Percentiles rank a stretch among this genome's conserved stretches.
Evolutionary conservation across 2,329 filamentous ascomycete genomes (phyloP).

Genomic region (Fusarium sp.): DNA sequence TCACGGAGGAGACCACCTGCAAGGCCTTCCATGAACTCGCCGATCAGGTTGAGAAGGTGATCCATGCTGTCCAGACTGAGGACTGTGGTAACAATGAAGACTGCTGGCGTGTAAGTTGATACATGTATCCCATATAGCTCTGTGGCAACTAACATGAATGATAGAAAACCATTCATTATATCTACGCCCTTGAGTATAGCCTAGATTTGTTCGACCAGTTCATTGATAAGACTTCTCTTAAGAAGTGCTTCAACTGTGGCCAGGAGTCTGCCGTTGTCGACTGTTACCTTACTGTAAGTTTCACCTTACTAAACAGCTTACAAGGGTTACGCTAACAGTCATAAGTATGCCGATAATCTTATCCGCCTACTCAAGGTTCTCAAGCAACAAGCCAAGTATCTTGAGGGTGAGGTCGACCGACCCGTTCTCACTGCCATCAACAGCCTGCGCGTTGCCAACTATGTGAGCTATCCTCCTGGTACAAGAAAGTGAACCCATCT

Average conservation of each 20-base stretch:
- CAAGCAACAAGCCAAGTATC: slow-evolving; percentile 39
- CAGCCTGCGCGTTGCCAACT: slow-evolving; percentile 46
- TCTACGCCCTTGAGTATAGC: slow-evolving; percentile 45
- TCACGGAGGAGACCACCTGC: slow-evolving; percentile 40
- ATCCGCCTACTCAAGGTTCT: slow-evolving; percentile 42
- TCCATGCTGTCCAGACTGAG: slow-evolving; percentile 29
- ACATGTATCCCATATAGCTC: no score
- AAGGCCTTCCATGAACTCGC: slow-evolving; percentile 40
- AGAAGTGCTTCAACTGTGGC: slow-evolving; percentile 39
- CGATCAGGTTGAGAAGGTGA: slow-evolving; percentile 39
- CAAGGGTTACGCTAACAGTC: background rate
- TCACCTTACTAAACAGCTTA: background rate
- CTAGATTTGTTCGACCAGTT: slow-evolving; percentile 43
- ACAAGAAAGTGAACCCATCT: background rate
- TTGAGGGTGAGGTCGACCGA: slow-evolving; percentile 45
- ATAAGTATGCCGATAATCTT: slow-evolving; percentile 45
- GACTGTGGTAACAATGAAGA: slow-evolving; percentile 28
- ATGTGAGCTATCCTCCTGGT: slow-evolving; percentile 6
- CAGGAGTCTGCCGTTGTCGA: slow-evolving; percentile 43
- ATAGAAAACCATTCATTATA: slow-evolving; percentile 35
- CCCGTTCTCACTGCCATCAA: slow-evolving; percentile 46
- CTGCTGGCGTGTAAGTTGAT: slow-evolving; percentile 42
- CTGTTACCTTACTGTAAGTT: slow-evolving; percentile 43
- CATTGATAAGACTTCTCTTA: slow-evolving; percentile 43
- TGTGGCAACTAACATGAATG: slow-evolving; percentile 9